A percentile compares a stretch with the other conserved stretches of the same genome.
These are phyloP conservation scores for Cladosporium sp. DNA, from an alignment of 2,329 filamentous ascomycete species.

Conservation along the genomic window DNA sequence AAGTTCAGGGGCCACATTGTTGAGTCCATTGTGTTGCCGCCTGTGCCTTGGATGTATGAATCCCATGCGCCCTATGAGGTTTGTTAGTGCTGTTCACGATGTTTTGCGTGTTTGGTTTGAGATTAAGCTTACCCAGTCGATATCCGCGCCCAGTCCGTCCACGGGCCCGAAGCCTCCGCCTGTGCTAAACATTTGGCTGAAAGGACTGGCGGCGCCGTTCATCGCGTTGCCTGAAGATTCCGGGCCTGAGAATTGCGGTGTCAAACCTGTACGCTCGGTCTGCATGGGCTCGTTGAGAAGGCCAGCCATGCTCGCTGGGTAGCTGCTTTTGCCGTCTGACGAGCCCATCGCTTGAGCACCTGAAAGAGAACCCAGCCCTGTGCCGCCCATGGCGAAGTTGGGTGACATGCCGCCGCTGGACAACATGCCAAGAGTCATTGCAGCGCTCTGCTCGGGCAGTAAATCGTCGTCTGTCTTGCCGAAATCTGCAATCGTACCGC, in stretches of 20 bases:
- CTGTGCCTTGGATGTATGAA: slow-evolving; percentile 59
- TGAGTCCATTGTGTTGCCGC: slow-evolving; percentile 30
- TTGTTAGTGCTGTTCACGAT: slow-evolving; percentile 16
- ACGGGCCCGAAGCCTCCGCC: slow-evolving; percentile 47
- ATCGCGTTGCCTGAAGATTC: slow-evolving; percentile 28
- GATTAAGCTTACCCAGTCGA: slow-evolving; percentile 51
- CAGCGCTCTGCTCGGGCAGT: slow-evolving; percentile 58
- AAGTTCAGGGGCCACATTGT: slow-evolving; percentile 44
- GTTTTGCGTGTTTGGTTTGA: slow-evolving; percentile 13
- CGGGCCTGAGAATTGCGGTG: slow-evolving; percentile 27
- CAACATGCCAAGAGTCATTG: slow-evolving; percentile 67
- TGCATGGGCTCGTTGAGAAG: slow-evolving; percentile 31
- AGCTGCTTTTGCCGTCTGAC: slow-evolving; percentile 10
- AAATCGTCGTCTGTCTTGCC: slow-evolving; percentile 48
- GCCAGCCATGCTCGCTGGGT: slow-evolving; percentile 31
- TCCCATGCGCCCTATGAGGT: slow-evolving; percentile 61
- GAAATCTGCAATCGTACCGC: slow-evolving; percentile 21
- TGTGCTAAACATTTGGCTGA: slow-evolving; percentile 31
- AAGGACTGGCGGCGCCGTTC: slow-evolving; percentile 29
- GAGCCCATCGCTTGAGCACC: slow-evolving; percentile 9
- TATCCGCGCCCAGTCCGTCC: slow-evolving; percentile 46
- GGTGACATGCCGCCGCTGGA: slow-evolving; percentile 59
- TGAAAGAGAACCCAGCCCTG: slow-evolving; percentile 20
- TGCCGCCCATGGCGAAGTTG: slow-evolving; percentile 28
- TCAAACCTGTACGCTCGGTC: slow-evolving; percentile 29